These are phyloP conservation scores for Aspergillus thermomutatus DNA, from an alignment of 2,329 filamentous ascomycete genomes.

Conservation along the genomic window DNA sequence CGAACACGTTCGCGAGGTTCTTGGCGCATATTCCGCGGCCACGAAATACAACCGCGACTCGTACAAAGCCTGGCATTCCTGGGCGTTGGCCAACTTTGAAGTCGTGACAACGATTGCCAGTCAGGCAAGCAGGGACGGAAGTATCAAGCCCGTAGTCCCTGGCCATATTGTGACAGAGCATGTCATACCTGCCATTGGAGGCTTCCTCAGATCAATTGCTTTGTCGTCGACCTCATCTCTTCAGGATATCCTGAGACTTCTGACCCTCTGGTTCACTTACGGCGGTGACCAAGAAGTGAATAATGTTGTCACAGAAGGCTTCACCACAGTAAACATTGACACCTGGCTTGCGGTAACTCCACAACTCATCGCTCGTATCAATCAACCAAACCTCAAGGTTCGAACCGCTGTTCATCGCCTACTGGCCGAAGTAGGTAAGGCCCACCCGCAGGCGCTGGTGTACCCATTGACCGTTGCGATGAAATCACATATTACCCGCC, in stretches of 20 bases:
- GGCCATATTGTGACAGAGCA: constrained; percentile 73
- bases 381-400: constrained; percentile 86
- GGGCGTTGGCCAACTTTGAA: constrained; percentile 97
- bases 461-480: constrained; percentile 97
- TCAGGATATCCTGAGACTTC: constrained; percentile 86
- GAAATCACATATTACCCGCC: constrained; percentile 84
- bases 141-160: constrained; percentile 51
- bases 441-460: constrained; percentile 92
- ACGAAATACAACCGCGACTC: constrained; percentile 92
- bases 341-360: constrained; percentile 99
- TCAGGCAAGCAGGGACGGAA: constrained; percentile 58
- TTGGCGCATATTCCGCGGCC: constrained; percentile 86
- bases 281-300: constrained; percentile 88
- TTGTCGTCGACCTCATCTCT: constrained; percentile 87
- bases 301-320: constrained; percentile 81
- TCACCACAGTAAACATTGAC: constrained; percentile 87
- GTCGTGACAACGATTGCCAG: constrained; percentile 81
- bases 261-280: constrained; percentile 96
- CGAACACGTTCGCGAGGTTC: constrained; percentile 79
- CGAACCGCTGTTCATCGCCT: constrained; percentile 89
- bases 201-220: constrained; percentile 97
- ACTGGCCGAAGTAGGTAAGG: constrained; percentile 85
- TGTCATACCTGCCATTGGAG: constrained; percentile 89
- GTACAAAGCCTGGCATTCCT: constrained; percentile 99
- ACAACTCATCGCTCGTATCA: constrained; percentile 95